A percentile compares a stretch with the other conserved stretches of the same genome.
phyloP scores from a whole-genome alignment of 495 filamentous ascomycete species.

The Penicillium alfredii region DNA sequence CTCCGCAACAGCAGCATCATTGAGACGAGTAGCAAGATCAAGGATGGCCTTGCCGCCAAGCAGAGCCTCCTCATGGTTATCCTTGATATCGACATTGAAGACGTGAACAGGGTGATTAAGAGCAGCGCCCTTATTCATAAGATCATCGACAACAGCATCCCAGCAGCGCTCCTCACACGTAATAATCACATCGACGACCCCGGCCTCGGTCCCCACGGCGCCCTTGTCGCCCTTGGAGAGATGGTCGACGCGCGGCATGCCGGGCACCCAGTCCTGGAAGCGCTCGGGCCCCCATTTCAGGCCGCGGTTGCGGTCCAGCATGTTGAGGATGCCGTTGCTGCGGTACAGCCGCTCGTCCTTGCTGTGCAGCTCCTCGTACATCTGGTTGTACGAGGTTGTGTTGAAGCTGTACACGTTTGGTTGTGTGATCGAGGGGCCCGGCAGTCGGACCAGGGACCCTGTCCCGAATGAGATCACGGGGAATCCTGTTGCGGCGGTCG shows the following conservation, averaged over 20 bases:
- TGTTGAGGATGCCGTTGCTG: constrained; percentile 86
- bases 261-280: constrained; percentile 96
- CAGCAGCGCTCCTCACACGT: constrained; percentile 98
- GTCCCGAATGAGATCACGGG: constrained; percentile 98
- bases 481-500: constrained; percentile 62
- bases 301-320: constrained; percentile 85
- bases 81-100: constrained; percentile 96
- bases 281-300: constrained; percentile 95
- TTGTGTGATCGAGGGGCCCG: constrained; percentile 82
- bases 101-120: constrained; percentile 92
- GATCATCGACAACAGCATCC: constrained; percentile 95
- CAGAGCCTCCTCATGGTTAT: constrained; percentile 95
- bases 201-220: constrained; percentile 74
- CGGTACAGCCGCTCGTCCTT: constrained; percentile 89
- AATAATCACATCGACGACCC: constrained; percentile 89
- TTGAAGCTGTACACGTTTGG: constrained; percentile 99
- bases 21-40: constrained; percentile 81
- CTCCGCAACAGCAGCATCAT: constrained; percentile 75
- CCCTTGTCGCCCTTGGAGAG: constrained; percentile 58
- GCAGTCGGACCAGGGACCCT: constrained; percentile 87
- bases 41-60: constrained; percentile 88
- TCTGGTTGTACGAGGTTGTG: constrained; percentile 80
- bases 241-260: constrained; percentile 66
- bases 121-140: constrained; percentile 72
- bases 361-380: constrained; percentile 77